Evolutionary conservation across 495 filamentous ascomycete species (phyloP), one percentile per base, ranked within the genome.

Genomic region (Podospora pseudocomata): DNA sequence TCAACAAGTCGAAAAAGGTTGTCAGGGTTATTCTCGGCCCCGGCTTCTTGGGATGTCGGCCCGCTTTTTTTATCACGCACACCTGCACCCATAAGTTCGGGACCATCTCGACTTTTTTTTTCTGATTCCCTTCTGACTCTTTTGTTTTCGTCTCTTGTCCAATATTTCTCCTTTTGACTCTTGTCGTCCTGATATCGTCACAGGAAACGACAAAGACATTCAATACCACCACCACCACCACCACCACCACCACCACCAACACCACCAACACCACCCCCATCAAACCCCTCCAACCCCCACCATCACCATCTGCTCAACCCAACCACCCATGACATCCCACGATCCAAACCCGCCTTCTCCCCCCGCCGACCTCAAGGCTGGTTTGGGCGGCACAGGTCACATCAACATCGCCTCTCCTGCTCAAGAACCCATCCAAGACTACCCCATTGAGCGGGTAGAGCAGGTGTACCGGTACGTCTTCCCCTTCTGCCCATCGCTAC

Each of bases 401-500:
- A 20, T 49, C 18, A 20, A 28, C 16, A 23, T 5, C 19, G 32
- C 30, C 34, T 18, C 28, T 5, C 15, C 61, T 19, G 11, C 30
- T 49, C 61, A 63, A 5, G 30, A 63, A 44, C 62, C 63, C 19
- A 68, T 74, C 49, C 54, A 72, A 9, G 73, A 86, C 19, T 82
- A 83, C 26, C 78, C 81, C 64, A 74, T 89, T 68, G 85, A 83
- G 61, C 83, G 81, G 59, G 81, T 91, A 63, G 89, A 91, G 71
- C 75, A 73, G 66, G 84, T 91, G 61, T 92, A 92, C 79, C 81
- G 79, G 87, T 89, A 71, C 71, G 79, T 73, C 23, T 23, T n/a
- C 6, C 53, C 55, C 67, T 18, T 53, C 18, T n/a, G 27, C 13
- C 23, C 19, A 7, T 39, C 3, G n/a, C 61, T 64, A 23, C 18